Conservation (phyloP, 2,329 filamentous ascomycete species). For the Dryadomyces sulphureus region DNA sequence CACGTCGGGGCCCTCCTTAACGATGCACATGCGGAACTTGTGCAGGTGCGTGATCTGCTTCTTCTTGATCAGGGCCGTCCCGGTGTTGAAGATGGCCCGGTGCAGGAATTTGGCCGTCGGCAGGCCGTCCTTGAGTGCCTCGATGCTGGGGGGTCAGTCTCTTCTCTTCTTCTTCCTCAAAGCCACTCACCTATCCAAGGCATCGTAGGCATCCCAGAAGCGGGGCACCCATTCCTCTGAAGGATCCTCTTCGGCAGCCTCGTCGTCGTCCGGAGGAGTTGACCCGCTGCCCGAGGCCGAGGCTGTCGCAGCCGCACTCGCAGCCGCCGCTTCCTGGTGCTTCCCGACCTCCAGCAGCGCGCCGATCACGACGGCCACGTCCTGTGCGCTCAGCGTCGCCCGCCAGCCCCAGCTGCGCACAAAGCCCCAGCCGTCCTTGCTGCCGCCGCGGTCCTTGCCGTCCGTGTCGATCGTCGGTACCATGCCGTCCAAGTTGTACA, state of each 20-base stretch:
- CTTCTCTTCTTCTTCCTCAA: neutral
- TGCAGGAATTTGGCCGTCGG: constrained; percentile 79
- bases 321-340: constrained; percentile 23
- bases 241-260: constrained; percentile 15
- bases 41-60: constrained; percentile 84
- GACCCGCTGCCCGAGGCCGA: too few relatives aligned
- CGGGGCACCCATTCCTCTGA: constrained; percentile 49
- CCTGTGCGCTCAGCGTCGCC: constrained; percentile 80
- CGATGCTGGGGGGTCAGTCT: constrained; percentile 39
- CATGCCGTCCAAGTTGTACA: constrained; percentile 88
- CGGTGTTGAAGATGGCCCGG: constrained; percentile 83
- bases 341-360: constrained; percentile 86
- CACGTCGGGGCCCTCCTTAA: constrained; percentile 88
- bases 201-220: constrained; percentile 61
- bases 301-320: constrained; percentile 17
- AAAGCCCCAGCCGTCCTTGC: constrained; percentile 91
- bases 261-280: constrained; percentile 30
- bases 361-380: constrained; percentile 84
- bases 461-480: constrained; percentile 67
- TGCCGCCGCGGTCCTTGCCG: constrained; percentile 51
- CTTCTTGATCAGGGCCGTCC: constrained; percentile 82
- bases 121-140: constrained; percentile 60
- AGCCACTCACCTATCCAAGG: constrained; percentile 44
- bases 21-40: constrained; percentile 87
- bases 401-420: constrained; percentile 97